Evolutionary conservation across 257 asterid genomes (phyloP).

Genomic region (Thymus quinquecostatus): DNA sequence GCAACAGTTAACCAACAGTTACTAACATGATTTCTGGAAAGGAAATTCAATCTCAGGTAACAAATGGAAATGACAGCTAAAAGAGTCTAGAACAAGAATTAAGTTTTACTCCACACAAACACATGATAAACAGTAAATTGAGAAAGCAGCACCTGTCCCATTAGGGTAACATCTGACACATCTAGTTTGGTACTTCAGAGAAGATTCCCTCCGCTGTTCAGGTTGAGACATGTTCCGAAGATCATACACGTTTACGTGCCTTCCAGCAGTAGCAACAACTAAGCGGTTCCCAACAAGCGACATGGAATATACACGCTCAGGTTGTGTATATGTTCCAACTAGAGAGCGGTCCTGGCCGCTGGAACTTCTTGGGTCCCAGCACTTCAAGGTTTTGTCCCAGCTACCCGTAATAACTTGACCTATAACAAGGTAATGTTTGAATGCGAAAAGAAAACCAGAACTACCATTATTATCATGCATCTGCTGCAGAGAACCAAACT

Average conservation of each 20-base stretch:
- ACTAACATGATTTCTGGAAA: slow-evolving; percentile 2
- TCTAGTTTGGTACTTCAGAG: slow-evolving; percentile 94
- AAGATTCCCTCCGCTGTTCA: slow-evolving; percentile 91
- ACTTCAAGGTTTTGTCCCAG: slow-evolving; percentile 95
- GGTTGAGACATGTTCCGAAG: slow-evolving; percentile 95
- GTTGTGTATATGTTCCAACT: slow-evolving; percentile 82
- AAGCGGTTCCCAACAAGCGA: slow-evolving; percentile 85
- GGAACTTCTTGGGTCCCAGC: slow-evolving; percentile 99
- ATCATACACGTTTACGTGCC: slow-evolving; percentile 95
- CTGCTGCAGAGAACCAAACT: background rate
- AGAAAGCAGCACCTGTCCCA: slow-evolving; percentile 73
- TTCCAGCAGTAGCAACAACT: slow-evolving; percentile 97
- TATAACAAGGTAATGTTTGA: slow-evolving; percentile 28
- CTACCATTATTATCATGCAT: slow-evolving; percentile 39
- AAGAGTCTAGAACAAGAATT: background rate
- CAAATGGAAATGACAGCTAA: slow-evolving; percentile 1
- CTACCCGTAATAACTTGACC: slow-evolving; percentile 99
- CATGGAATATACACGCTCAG: slow-evolving; percentile 96
- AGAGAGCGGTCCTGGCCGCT: slow-evolving; percentile 90
- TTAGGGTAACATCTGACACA: slow-evolving; percentile 91
- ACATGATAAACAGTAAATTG: slow-evolving; percentile 18
- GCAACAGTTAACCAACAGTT: background rate
- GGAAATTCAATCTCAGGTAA: background rate
- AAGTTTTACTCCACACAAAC: background rate
- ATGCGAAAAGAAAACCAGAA: background rate